Evolutionary conservation across 179 eudicot species (phyloP).

Genomic region (Vitellaria paradoxa): DNA sequence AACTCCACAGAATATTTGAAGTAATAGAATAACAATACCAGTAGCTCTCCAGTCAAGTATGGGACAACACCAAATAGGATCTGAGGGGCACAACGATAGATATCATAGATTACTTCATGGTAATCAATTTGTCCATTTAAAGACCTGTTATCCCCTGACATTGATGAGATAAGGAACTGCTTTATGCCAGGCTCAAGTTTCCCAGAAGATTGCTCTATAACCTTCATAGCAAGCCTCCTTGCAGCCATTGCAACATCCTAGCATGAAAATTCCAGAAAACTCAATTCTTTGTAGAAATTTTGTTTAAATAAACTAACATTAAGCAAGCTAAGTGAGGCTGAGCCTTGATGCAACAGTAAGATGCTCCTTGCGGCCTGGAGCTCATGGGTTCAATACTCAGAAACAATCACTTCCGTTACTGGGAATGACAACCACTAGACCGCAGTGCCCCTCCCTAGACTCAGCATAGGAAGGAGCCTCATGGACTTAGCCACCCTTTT

Average conservation of each 20-base stretch:
- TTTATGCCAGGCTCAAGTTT: constrained; percentile 89
- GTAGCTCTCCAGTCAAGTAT: constrained; percentile 83
- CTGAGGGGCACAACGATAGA: constrained; percentile 89
- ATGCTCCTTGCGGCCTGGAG: too few species aligned
- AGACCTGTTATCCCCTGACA: constrained; percentile 70
- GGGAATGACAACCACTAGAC: too few species aligned
- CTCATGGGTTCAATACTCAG: too few species aligned
- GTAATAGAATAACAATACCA: constrained; percentile 47
- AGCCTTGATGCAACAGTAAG: too few species aligned
- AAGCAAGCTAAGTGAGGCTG: neutral
- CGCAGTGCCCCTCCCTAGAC: too few species aligned
- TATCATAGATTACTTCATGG: constrained; percentile 76
- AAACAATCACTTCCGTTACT: too few species aligned
- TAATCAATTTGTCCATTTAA: constrained; percentile 57
- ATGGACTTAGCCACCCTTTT: too few species aligned
- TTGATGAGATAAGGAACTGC: constrained; percentile 79
- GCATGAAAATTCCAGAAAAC: constrained; percentile 22
- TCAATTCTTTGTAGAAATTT: constrained; percentile 14
- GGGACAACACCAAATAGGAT: constrained; percentile 86
- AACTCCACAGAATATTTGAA: too few species aligned
- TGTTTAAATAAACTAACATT: neutral
- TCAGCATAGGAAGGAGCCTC: too few species aligned
- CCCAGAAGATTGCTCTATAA: constrained; percentile 68
- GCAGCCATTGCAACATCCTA: constrained; percentile 71
- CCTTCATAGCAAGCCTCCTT: constrained; percentile 85